Conservation (phyloP, 768 basidiomycete genomes). For the Auricularia sp. region DNA sequence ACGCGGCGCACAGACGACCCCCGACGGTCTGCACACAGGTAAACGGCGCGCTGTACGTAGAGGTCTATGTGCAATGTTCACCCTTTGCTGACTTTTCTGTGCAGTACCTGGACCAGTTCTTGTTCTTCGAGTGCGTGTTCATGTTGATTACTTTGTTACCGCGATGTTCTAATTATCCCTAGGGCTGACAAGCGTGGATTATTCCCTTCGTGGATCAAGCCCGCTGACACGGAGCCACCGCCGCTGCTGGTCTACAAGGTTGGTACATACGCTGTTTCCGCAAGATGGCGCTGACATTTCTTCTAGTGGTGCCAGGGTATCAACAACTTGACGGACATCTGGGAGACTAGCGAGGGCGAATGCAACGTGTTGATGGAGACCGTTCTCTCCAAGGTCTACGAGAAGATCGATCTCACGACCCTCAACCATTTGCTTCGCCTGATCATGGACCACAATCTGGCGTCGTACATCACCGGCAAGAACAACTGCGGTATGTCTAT, state of each 20-base stretch:
- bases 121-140: constrained; percentile 75
- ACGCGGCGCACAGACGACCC: too few relatives aligned
- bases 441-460: constrained; percentile 96
- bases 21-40: too few relatives aligned
- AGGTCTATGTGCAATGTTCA: not conserved
- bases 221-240: constrained; percentile 92
- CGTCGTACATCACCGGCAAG: constrained; percentile 98
- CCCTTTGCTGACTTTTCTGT: constrained; percentile 10
- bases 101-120: constrained; percentile 91
- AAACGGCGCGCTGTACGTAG: constrained; percentile 68
- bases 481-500: constrained; percentile 71
- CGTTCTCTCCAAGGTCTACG: constrained; percentile 92
- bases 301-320: constrained; percentile 91
- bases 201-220: constrained; percentile 99
- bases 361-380: constrained; percentile 99
- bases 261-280: constrained; percentile 16
- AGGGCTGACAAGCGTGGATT: constrained; percentile 92
- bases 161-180: constrained; percentile 3
- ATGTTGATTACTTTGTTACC: not conserved
- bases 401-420: constrained; percentile 95
- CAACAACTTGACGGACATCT: constrained; percentile 95
- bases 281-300: not conserved
- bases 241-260: constrained; percentile 89
- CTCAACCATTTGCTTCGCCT: constrained; percentile 91
- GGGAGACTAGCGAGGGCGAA: constrained; percentile 97